A percentile compares a stretch with the other conserved stretches of the same genome.
Evolutionary conservation across 1,284 basidiomycete genomes (phyloP).

Genomic region (Termitomyces sp.): DNA sequence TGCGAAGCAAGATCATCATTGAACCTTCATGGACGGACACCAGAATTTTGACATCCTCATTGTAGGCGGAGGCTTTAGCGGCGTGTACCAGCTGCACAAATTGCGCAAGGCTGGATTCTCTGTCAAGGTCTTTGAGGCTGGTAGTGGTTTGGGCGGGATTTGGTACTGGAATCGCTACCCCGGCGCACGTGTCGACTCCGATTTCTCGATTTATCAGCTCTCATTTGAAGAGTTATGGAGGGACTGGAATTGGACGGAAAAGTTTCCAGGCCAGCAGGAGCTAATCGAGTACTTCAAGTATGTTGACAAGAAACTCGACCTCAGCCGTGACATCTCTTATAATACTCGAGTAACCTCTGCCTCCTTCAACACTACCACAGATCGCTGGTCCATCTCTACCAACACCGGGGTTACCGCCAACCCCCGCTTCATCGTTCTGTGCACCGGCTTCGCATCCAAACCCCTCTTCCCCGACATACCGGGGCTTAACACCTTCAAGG

Average conservation of each 20-base stretch:
- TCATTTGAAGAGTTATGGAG: constrained; percentile 23
- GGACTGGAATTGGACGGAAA: constrained; percentile 20
- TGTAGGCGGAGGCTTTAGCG: constrained; percentile 24
- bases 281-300: no score
- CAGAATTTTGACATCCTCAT: constrained; percentile 21
- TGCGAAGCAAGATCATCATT: background rate
- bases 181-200: constrained; percentile 23
- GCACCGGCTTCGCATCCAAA: no score
- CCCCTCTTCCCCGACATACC: no score
- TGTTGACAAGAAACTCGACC: no score
- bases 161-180: constrained; percentile 28
- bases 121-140: constrained; percentile 23
- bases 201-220: constrained; percentile 21
- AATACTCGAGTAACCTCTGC: no score
- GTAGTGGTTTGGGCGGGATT: constrained; percentile 19
- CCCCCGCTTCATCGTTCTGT: no score
- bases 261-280: no score
- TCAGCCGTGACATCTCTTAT: no score
- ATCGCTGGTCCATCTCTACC: no score
- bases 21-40: constrained; percentile 8
- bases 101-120: constrained; percentile 21
- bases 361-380: no score
- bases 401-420: no score
- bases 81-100: constrained; percentile 19
- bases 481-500: no score